These are phyloP conservation scores for Plasmodium gallinaceum DNA, from an alignment of 169 alveolate genomes.

Conservation along the genomic window DNA sequence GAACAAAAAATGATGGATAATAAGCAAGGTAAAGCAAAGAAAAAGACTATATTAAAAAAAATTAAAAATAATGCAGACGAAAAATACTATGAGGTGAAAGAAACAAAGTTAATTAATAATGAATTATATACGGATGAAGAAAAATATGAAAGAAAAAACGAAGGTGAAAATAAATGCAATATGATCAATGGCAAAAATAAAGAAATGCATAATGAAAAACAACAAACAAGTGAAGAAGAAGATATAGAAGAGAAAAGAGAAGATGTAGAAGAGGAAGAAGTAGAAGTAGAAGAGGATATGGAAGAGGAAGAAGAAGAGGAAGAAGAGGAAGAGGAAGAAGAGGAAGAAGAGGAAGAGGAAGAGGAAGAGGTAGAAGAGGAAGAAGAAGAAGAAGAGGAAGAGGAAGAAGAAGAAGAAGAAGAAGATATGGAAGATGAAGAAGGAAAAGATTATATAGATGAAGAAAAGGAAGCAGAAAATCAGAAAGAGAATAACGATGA, in stretches of 20 bases:
- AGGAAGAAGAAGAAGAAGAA: conserved; percentile 18
- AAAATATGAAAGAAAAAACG: conserved; percentile 5
- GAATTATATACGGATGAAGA: background rate
- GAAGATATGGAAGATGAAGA: conserved; percentile 40
- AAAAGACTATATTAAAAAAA: background rate
- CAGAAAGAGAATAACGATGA: conserved; percentile 35
- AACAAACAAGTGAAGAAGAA: background rate
- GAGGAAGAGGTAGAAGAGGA: conserved; percentile 19
- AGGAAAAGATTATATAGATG: conserved; percentile 25
- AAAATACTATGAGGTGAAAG: conserved; percentile 4
- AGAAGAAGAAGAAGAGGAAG: conserved; percentile 13
- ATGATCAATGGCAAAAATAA: background rate
- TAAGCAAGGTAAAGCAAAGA: background rate
- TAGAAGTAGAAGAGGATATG: conserved; percentile 8
- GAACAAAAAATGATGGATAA: no score
- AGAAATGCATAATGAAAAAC: background rate
- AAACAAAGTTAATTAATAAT: background rate
- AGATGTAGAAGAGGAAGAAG: conserved; percentile 11
- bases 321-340: conserved; percentile 20
- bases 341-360: conserved; percentile 19
- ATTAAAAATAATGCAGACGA: background rate
- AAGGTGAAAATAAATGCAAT: conserved; percentile 14
- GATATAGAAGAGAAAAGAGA: background rate
- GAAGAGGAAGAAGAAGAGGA: conserved; percentile 25
- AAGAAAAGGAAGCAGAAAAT: conserved; percentile 27